These are phyloP conservation scores for Psilocybe cubensis DNA, from an alignment of 768 basidiomycete genomes.

Conservation along the genomic window DNA sequence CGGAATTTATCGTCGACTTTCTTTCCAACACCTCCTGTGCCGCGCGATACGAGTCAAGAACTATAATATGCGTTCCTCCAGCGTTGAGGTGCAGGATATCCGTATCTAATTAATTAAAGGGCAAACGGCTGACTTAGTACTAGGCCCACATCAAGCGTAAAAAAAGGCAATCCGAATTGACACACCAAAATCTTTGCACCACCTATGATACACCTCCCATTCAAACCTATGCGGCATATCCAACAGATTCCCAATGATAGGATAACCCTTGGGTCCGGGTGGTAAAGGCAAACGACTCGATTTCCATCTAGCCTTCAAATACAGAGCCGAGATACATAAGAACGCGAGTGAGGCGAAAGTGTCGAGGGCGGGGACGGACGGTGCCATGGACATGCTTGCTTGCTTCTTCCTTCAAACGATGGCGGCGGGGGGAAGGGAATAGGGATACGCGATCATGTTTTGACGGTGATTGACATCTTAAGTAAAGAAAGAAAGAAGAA, in stretches of 20 bases:
- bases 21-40: constrained; percentile 46
- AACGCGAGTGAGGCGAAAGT: constrained; percentile 1
- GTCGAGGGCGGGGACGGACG: constrained; percentile 4
- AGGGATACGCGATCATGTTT: too few relatives aligned
- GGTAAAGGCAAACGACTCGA: constrained; percentile 27
- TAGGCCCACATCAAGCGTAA: too few relatives aligned
- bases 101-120: constrained; percentile 19
- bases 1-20: constrained; percentile 43
- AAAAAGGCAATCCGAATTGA: too few relatives aligned
- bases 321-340: neutral
- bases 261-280: constrained; percentile 35
- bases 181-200: constrained; percentile 40
- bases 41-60: constrained; percentile 41
- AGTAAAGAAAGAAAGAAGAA: too few relatives aligned
- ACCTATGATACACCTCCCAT: constrained; percentile 41
- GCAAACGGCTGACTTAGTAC: too few relatives aligned
- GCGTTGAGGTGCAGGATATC: constrained; percentile 33
- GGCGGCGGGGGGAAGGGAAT: neutral
- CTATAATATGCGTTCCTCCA: constrained; percentile 26
- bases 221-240: constrained; percentile 32
- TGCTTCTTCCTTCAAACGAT: neutral
- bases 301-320: neutral
- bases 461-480: too few relatives aligned
- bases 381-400: neutral
- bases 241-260: constrained; percentile 33